Percentiles rank a stretch among this genome's conserved stretches.
Evolutionary conservation across 257 asterid genomes (phyloP).

Genomic region (Rauvolfia tetraphylla): DNA sequence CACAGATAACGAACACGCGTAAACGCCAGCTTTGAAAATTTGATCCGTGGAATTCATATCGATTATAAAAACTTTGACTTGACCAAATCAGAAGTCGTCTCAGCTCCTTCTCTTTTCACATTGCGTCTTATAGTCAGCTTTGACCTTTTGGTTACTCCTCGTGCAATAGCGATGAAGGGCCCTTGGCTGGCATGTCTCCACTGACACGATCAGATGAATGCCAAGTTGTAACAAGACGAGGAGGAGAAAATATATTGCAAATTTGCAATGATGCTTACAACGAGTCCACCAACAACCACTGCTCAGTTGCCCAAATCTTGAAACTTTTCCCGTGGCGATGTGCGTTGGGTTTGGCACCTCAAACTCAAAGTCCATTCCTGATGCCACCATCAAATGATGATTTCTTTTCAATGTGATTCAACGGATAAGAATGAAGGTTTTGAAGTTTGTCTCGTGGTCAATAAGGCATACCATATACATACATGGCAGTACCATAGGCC

Average conservation of each 20-base stretch:
- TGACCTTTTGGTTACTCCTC: no score
- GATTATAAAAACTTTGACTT: background rate
- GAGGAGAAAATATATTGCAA: background rate
- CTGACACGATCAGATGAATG: background rate
- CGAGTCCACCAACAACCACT: constrained; percentile 17
- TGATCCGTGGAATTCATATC: background rate
- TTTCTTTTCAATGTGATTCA: constrained; percentile 10
- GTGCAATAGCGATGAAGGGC: no score
- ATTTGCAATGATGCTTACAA: constrained; percentile 3
- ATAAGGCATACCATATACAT: background rate
- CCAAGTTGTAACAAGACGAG: background rate
- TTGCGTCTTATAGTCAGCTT: background rate
- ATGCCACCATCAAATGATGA: no score
- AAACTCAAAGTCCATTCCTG: no score
- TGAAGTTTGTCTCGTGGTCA: constrained; percentile 18
- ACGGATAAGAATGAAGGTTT: constrained; percentile 17
- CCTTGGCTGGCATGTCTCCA: background rate
- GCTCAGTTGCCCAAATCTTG: background rate
- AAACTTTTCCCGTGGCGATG: background rate
- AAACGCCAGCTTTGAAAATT: background rate
- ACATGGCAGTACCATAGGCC: no score
- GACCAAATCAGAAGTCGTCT: background rate
- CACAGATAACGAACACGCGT: constrained; percentile 5
- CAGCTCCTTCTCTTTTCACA: background rate
- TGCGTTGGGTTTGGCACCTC: no score